These are phyloP conservation scores for Peronospora destructor DNA, from an alignment of 352 stramenopile genomes.

Conservation along the genomic window DNA sequence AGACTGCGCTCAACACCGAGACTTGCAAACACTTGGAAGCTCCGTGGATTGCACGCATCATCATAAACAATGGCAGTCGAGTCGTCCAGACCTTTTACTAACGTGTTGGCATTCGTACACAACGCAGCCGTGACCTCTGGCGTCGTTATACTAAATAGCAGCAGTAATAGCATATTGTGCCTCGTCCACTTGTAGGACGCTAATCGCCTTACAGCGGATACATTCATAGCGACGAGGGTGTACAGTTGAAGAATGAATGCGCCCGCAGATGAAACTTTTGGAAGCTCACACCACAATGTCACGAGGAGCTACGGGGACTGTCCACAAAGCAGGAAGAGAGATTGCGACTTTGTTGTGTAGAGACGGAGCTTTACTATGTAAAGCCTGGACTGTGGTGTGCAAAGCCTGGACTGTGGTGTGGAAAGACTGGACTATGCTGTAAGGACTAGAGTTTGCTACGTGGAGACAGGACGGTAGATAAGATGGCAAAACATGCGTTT, in stretches of 20 bases:
- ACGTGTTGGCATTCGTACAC: slow-evolving; percentile 37
- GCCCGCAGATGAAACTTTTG: background rate
- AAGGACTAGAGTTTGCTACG: no score
- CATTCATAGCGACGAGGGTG: slow-evolving; percentile 3
- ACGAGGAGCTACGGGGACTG: background rate
- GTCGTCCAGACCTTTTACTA: slow-evolving; percentile 31
- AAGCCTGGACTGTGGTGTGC: no score
- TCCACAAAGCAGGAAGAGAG: background rate
- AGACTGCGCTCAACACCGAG: slow-evolving; percentile 32
- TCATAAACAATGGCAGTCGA: slow-evolving; percentile 54
- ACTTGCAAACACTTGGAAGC: slow-evolving; percentile 35
- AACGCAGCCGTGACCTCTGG: slow-evolving; percentile 6
- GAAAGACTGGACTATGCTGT: no score
- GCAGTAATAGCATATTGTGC: background rate
- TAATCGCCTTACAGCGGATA: slow-evolving; percentile 13
- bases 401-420: no score
- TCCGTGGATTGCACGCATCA: slow-evolving; percentile 31
- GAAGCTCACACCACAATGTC: background rate
- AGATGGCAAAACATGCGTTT: background rate
- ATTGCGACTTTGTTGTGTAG: background rate
- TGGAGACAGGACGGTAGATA: background rate
- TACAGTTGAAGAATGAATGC: background rate
- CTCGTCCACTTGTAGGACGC: background rate
- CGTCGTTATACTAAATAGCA: slow-evolving; percentile 5
- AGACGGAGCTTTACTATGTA: background rate